phyloP scores from a whole-genome alignment of 176 grass and related monocot species.

The Carex cristatella region DNA sequence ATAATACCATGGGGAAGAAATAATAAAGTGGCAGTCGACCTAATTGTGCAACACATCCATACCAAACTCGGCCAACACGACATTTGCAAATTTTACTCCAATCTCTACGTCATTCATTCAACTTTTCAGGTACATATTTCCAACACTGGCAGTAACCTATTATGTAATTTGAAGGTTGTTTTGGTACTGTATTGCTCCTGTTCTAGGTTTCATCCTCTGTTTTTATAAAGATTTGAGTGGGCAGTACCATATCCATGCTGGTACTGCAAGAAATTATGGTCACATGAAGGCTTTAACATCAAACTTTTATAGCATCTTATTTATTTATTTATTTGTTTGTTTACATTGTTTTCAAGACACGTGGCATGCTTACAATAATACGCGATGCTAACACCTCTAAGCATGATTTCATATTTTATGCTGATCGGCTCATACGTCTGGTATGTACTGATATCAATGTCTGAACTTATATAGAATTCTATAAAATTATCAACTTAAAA shows the following conservation, averaged over 20 bases:
- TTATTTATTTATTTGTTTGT: conserved; percentile 14
- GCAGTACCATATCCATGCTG: neutral
- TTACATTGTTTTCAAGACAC: conserved; percentile 43
- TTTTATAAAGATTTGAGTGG: neutral
- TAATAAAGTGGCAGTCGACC: conserved; percentile 88
- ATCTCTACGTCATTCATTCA: conserved; percentile 72
- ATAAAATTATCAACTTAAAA: neutral
- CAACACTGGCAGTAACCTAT: neutral
- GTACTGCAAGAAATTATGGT: neutral
- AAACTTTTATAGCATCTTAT: neutral
- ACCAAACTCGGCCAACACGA: conserved; percentile 90
- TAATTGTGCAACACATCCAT: conserved; percentile 85
- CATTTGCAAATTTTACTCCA: conserved; percentile 85
- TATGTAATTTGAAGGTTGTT: neutral
- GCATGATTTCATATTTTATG: conserved; percentile 95
- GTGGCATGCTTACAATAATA: conserved; percentile 95
- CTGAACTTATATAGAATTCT: neutral
- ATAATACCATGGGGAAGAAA: conserved; percentile 88
- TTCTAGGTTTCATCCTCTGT: neutral
- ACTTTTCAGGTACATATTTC: conserved; percentile 75
- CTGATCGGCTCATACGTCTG: conserved; percentile 89
- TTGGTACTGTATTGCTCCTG: neutral
- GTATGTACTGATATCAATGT: conserved; percentile 31
- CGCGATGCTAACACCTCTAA: conserved; percentile 65
- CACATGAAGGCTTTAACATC: neutral